These are phyloP conservation scores for Simmondsia chinensis DNA, from an alignment of 148 eudicot species.

Conservation along the genomic window DNA sequence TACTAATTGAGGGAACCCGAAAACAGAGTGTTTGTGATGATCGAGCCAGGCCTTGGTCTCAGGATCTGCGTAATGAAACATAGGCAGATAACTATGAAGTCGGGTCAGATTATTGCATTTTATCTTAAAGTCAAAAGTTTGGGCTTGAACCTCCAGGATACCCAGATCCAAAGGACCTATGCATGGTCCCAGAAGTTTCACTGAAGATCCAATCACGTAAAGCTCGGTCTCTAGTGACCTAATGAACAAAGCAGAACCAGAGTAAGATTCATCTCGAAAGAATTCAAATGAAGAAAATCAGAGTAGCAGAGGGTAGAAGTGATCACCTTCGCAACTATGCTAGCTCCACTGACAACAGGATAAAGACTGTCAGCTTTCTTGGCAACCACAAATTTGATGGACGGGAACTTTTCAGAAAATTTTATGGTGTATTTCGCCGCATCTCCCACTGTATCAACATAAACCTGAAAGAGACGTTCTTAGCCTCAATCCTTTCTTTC, in stretches of 20 bases:
- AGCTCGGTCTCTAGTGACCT: conserved; percentile 94
- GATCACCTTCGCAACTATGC: conserved; percentile 89
- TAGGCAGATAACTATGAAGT: not conserved
- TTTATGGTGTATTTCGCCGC: conserved; percentile 68
- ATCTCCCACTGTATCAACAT: conserved; percentile 97
- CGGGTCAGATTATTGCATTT: not conserved
- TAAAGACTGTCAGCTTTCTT: conserved; percentile 99
- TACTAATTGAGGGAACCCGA: conserved; percentile 93
- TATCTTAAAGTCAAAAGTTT: not conserved
- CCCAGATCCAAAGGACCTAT: conserved; percentile 85
- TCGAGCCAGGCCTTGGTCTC: conserved; percentile 82
- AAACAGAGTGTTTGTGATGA: conserved; percentile 71
- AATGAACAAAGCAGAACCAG: conserved; percentile 1
- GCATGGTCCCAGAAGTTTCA: conserved; percentile 75
- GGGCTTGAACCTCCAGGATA: conserved; percentile 76
- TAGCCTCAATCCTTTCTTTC: not conserved
- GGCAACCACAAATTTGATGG: conserved; percentile 90
- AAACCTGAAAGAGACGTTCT: conserved; percentile 45
- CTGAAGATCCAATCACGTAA: conserved; percentile 76
- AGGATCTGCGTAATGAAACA: conserved; percentile 50
- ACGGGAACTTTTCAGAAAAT: conserved; percentile 70
- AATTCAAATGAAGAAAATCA: not conserved
- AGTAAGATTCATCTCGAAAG: not conserved
- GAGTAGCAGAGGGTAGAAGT: not conserved
- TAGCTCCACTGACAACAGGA: conserved; percentile 99